Evolutionary conservation across 2,329 filamentous ascomycete genomes (phyloP).

Genomic region (Huntiella bhutanensis): DNA sequence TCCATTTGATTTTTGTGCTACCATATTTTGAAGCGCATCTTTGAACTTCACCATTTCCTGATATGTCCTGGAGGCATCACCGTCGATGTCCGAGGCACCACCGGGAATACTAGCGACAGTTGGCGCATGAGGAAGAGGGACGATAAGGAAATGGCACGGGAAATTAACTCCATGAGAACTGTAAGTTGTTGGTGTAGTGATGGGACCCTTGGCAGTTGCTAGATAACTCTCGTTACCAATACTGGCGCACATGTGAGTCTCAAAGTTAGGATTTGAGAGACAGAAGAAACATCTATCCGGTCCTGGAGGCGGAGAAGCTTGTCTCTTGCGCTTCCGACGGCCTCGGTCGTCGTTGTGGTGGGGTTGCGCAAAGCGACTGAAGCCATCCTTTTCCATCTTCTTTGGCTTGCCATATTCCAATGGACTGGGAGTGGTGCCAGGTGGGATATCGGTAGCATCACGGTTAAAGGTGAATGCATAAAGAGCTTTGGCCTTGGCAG

Average conservation of each 20-base stretch:
- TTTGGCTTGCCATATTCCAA: conserved; percentile 25
- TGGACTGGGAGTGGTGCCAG: conserved; percentile 59
- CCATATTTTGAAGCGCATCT: conserved; percentile 58
- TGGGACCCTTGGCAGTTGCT: conserved; percentile 78
- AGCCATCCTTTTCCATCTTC: conserved; percentile 1
- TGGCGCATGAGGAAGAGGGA: conserved; percentile 65
- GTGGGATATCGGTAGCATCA: conserved; percentile 32
- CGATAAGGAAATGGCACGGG: conserved; percentile 76
- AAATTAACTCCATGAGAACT: conserved; percentile 44
- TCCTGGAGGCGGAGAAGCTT: conserved; percentile 38
- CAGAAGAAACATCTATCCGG: conserved; percentile 90
- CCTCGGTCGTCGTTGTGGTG: conserved; percentile 26
- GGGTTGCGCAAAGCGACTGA: conserved; percentile 14
- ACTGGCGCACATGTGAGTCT: conserved; percentile 73
- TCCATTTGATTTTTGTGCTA: conserved; percentile 33
- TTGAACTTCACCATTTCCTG: conserved; percentile 73
- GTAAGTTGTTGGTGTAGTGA: conserved; percentile 55
- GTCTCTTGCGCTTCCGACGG: conserved; percentile 27
- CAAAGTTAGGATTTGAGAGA: conserved; percentile 66
- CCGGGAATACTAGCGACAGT: conserved; percentile 48
- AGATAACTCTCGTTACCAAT: conserved; percentile 79
- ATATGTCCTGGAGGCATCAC: conserved; percentile 41
- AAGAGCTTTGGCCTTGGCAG: conserved; percentile 58
- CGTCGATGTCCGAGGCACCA: conserved; percentile 25
- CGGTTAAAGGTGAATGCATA: conserved; percentile 51